Base-by-base conservation (phyloP, 2,329 filamentous ascomycete species). In the Hypoxylon sp. region DNA sequence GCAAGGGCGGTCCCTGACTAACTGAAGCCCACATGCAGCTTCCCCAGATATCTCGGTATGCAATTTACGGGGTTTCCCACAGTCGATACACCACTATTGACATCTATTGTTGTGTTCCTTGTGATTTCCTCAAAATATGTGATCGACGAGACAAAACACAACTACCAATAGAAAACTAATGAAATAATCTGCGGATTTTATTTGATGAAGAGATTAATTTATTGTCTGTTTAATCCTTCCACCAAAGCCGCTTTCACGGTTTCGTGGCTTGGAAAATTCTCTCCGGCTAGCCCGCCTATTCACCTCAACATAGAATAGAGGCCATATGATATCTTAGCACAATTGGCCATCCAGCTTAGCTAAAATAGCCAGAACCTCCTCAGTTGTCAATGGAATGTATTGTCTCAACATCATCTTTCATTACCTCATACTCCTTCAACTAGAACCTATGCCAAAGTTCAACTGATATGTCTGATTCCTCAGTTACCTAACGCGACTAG, bases 31-130 rank as follows among this genome's bases (percentile, higher is more conserved):
- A 41, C 48, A 50, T 67, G 57, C 60, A 67, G 64, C 64, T 69
- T 69, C 67, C 67, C 67, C 67, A 62, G 64, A 63, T 61, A 48
- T 46, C 52, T 36, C 36, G 51, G 32, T 69, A 69, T 69, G 67
- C 67, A 67, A 67, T 69, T 53, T n/a, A 17, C 36, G 34, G 63
- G 60, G 28, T 28, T 61, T 60, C n/a, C n/a, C n/a, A n/a, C n/a
- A n/a, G n/a, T n/a, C n/a, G n/a, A n/a, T n/a, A n/a, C n/a, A n/a
- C n/a, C n/a, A n/a, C n/a, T n/a, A n/a, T n/a, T n/a, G n/a, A 30
- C 49, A 41, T 51, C 38, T 46, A 17, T 23, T 4, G 21, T 49
- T 25, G 50, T 43, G 10, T 36, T 52, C 17, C 17, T 59, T 5
- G 60, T 38, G 2, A 41, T 50, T 38, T 36, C 51, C 7, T 32